A percentile compares a stretch with the other conserved stretches of the same genome.
Conservation (phyloP, 2,329 filamentous ascomycete species). For the Aspergillus udagawae region DNA sequence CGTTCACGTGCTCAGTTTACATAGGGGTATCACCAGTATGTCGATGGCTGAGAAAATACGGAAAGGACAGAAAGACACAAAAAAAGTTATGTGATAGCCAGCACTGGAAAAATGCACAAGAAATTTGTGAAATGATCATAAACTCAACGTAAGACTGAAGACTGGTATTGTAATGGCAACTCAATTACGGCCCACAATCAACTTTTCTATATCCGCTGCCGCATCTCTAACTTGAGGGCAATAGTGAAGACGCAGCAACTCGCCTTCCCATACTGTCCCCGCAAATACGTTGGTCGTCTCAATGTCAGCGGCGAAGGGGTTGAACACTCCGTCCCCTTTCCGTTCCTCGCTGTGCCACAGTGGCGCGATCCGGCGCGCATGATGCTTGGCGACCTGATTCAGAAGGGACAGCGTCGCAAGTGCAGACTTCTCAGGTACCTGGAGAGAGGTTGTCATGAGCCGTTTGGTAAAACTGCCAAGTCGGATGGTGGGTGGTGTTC, state of each 20-base stretch:
- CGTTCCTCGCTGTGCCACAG: constrained; percentile 94
- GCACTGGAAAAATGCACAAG: not conserved
- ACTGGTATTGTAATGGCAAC: not conserved
- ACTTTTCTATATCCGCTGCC: constrained; percentile 65
- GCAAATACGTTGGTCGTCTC: constrained; percentile 90
- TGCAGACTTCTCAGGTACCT: constrained; percentile 84
- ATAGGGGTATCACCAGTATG: not conserved
- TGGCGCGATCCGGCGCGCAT: constrained; percentile 76
- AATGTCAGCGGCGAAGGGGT: constrained; percentile 66
- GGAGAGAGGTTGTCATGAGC: constrained; percentile 74
- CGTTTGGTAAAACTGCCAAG: constrained; percentile 94
- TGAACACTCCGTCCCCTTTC: constrained; percentile 83
- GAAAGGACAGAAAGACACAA: not conserved
- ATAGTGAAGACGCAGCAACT: constrained; percentile 79
- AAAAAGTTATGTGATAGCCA: not conserved
- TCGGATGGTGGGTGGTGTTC: constrained; percentile 71
- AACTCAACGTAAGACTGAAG: constrained; percentile 8
- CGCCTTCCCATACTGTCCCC: constrained; percentile 88
- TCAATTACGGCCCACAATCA: constrained; percentile 38
- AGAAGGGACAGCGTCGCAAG: constrained; percentile 76
- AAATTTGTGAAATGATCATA: constrained; percentile 3
- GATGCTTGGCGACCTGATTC: constrained; percentile 71
- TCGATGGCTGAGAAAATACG: not conserved
- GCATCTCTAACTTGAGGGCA: constrained; percentile 81
- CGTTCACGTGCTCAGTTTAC: not conserved